Conservation (phyloP, 2,329 filamentous ascomycete species). For the Incumbomyces lentus region DNA sequence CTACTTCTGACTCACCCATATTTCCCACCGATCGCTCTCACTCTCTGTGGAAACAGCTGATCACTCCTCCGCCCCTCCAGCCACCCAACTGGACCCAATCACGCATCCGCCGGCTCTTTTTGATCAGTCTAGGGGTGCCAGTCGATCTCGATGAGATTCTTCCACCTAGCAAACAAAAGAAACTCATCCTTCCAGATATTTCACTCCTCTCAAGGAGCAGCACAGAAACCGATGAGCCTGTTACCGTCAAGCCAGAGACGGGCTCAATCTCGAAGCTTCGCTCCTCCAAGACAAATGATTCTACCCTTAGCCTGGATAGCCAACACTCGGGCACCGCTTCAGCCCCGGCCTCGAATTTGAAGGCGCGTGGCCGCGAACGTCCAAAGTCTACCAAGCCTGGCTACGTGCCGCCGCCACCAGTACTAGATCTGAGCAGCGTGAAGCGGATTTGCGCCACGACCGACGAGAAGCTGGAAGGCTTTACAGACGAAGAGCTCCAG, state of each 20-base stretch:
- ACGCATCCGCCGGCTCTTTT: conserved; percentile 83
- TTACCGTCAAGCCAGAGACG: conserved; percentile 11
- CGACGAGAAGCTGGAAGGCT: conserved; percentile 66
- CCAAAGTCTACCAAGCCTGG: conserved; percentile 40
- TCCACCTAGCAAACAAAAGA: conserved; percentile 95
- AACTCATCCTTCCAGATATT: conserved; percentile 82
- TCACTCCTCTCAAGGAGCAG: conserved; percentile 43
- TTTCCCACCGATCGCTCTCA: conserved; percentile 79
- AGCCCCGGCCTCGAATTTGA: conserved; percentile 19
- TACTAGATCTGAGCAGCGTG: conserved; percentile 68
- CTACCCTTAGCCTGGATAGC: conserved; percentile 23
- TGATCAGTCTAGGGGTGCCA: conserved; percentile 89
- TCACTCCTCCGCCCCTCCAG: conserved; percentile 85
- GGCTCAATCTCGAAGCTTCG: conserved; percentile 21
- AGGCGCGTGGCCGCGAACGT: conserved; percentile 27
- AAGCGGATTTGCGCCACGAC: conserved; percentile 73
- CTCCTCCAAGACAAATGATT: conserved; percentile 26
- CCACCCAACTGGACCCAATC: conserved; percentile 97
- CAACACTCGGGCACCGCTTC: conserved; percentile 22
- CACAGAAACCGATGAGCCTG: conserved; percentile 46
- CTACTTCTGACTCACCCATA: conserved; percentile 40
- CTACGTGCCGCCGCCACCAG: conserved; percentile 51
- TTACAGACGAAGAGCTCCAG: conserved; percentile 66
- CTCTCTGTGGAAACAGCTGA: conserved; percentile 91
- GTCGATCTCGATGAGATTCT: conserved; percentile 96